phyloP scores from a whole-genome alignment of 1,284 basidiomycete species.

The Puccinia brachypodii region DNA sequence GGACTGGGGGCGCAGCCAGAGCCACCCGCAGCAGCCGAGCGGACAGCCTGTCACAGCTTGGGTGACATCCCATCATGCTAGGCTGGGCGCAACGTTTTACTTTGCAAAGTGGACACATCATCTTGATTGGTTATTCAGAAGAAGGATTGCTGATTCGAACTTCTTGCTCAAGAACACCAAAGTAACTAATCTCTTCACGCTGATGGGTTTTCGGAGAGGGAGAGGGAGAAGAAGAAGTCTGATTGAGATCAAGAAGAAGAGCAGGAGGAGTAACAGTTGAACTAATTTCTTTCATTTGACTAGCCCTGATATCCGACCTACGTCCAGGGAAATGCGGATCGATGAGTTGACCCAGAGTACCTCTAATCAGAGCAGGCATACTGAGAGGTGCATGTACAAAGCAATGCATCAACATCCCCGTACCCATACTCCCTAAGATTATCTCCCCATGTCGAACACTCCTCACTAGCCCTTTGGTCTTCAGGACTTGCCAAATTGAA shows the following conservation, averaged over 20 bases:
- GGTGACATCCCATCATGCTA: too few relatives aligned
- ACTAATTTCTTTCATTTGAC: neutral
- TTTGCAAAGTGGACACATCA: too few relatives aligned
- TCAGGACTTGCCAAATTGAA: slow-evolving; percentile 32
- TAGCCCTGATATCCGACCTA: neutral
- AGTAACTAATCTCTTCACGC: neutral
- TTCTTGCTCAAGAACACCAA: neutral
- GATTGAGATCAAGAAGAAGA: neutral
- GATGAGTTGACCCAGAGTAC: slow-evolving; percentile 36
- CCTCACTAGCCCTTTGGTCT: neutral
- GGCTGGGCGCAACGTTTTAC: too few relatives aligned
- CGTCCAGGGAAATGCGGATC: slow-evolving; percentile 45
- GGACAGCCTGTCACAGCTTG: too few relatives aligned
- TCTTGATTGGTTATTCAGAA: too few relatives aligned
- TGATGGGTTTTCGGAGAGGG: neutral
- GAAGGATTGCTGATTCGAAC: neutral
- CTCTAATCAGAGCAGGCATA: slow-evolving; percentile 39
- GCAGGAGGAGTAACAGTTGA: neutral
- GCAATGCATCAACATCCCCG: slow-evolving; percentile 47
- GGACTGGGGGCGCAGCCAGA: too few relatives aligned
- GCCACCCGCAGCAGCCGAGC: too few relatives aligned
- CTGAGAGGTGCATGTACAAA: slow-evolving; percentile 41
- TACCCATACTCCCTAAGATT: slow-evolving; percentile 26
- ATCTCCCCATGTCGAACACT: slow-evolving; percentile 31
- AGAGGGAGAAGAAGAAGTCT: neutral